A percentile compares a stretch with the other conserved stretches of the same genome.
Conservation (phyloP, 2,329 filamentous ascomycete species). For the Akanthomyces dipterigenus region DNA sequence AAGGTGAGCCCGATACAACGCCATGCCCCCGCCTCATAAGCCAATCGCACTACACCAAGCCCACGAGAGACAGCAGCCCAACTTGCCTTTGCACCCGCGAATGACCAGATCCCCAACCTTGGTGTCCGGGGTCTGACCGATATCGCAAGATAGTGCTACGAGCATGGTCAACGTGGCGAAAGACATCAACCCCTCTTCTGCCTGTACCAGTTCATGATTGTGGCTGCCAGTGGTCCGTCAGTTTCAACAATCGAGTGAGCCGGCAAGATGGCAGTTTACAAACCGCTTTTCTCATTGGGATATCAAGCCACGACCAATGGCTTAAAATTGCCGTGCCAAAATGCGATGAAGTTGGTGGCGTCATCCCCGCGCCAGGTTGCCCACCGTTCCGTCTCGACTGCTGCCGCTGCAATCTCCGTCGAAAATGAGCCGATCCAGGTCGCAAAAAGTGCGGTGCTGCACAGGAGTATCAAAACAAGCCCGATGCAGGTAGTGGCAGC, state of each 20-base stretch:
- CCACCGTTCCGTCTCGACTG: neutral
- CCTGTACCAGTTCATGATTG: neutral
- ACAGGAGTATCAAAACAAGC: neutral
- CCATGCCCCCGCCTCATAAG: neutral
- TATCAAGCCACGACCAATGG: too few species aligned
- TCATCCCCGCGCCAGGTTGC: neutral
- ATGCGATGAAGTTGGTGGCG: neutral
- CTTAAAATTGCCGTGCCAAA: neutral
- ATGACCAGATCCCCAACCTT: constrained; percentile 1
- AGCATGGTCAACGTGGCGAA: neutral
- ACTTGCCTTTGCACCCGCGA: neutral
- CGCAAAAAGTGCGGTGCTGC: neutral
- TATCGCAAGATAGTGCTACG: constrained; percentile 4
- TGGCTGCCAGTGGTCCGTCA: neutral
- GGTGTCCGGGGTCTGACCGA: neutral
- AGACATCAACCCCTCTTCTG: neutral
- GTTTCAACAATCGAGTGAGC: neutral
- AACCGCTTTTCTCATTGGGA: neutral
- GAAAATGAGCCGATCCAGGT: neutral
- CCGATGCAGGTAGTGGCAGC: constrained; percentile 36
- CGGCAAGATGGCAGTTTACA: neutral
- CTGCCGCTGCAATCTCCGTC: neutral
- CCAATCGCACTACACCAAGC: neutral
- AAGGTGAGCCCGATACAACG: neutral
- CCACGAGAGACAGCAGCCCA: neutral